Evolutionary conservation across 148 eudicot species (phyloP).

Genomic region (Dianthus caryophyllus): DNA sequence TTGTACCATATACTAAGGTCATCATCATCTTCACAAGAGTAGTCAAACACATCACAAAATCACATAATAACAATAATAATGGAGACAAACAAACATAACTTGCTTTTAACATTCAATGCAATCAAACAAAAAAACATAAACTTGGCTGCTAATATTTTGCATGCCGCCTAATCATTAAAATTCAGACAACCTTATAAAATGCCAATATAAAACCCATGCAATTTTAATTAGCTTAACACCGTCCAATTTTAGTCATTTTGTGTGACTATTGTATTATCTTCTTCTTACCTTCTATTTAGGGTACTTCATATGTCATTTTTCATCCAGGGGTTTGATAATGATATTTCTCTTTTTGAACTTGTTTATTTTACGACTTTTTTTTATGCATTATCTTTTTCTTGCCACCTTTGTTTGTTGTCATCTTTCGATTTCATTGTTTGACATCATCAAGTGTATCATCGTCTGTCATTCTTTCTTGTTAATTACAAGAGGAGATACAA

Average conservation of each 20-base stretch:
- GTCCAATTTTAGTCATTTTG: too few relatives aligned
- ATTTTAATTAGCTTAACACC: not conserved
- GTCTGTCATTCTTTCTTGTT: not conserved
- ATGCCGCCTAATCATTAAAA: conserved; percentile 21
- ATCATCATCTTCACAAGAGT: not conserved
- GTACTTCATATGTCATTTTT: conserved; percentile 1
- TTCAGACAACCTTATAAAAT: conserved; percentile 8
- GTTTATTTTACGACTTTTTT: not conserved
- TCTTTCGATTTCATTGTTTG: conserved; percentile 5
- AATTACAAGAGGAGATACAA: too few relatives aligned
- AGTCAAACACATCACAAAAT: too few relatives aligned
- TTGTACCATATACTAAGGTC: not conserved
- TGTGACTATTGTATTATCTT: not conserved
- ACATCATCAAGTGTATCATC: not conserved
- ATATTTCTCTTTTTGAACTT: conserved; percentile 1
- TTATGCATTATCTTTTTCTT: not conserved
- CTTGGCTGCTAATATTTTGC: conserved; percentile 14
- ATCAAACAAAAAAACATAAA: conserved; percentile 15
- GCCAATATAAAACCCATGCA: conserved; percentile 1
- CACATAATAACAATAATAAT: not conserved
- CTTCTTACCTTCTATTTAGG: conserved; percentile 15
- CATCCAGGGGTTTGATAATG: not conserved
- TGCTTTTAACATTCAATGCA: conserved; percentile 21
- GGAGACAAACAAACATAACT: not conserved
- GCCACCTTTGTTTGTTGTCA: not conserved